Conservation (phyloP, 176 grass and related monocot species). For the Avena atlantica region DNA sequence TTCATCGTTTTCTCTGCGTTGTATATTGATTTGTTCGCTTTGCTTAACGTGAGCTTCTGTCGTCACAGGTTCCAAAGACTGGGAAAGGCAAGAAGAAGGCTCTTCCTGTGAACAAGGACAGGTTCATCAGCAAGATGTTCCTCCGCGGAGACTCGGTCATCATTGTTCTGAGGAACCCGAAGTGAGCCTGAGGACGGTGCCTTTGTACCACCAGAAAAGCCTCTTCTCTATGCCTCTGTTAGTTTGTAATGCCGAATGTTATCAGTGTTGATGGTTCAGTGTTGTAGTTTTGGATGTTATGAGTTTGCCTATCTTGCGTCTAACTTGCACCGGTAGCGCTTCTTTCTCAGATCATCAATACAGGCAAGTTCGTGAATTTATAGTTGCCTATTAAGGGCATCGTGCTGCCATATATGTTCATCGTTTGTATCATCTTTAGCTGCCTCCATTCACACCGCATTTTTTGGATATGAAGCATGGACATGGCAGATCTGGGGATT, state of each 20-base stretch:
- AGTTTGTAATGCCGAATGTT: constrained; percentile 19
- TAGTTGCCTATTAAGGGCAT: not conserved
- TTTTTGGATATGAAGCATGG: not conserved
- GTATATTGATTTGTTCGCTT: not conserved
- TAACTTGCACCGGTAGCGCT: constrained; percentile 6
- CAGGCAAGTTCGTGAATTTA: not conserved
- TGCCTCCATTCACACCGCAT: not conserved
- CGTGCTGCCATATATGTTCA: not conserved
- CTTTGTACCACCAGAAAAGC: not conserved
- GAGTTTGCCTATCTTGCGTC: constrained; percentile 31
- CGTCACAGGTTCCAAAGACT: constrained; percentile 74
- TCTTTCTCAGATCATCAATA: constrained; percentile 7
- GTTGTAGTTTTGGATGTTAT: constrained; percentile 36
- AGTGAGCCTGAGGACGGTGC: constrained; percentile 45
- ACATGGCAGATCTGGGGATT: not conserved
- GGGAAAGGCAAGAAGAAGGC: constrained; percentile 99
- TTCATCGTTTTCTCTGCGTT: not conserved
- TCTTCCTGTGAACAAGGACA: constrained; percentile 91
- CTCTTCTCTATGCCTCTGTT: constrained; percentile 17
- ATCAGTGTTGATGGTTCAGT: constrained; percentile 16
- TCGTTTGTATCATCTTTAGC: not conserved
- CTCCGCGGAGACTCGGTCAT: constrained; percentile 92
- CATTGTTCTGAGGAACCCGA: constrained; percentile 86
- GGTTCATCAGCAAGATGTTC: constrained; percentile 99
- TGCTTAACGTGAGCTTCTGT: constrained; percentile 3